These are phyloP conservation scores for Brassica balearica DNA, from an alignment of 441 rosid genomes.

Conservation along the genomic window DNA sequence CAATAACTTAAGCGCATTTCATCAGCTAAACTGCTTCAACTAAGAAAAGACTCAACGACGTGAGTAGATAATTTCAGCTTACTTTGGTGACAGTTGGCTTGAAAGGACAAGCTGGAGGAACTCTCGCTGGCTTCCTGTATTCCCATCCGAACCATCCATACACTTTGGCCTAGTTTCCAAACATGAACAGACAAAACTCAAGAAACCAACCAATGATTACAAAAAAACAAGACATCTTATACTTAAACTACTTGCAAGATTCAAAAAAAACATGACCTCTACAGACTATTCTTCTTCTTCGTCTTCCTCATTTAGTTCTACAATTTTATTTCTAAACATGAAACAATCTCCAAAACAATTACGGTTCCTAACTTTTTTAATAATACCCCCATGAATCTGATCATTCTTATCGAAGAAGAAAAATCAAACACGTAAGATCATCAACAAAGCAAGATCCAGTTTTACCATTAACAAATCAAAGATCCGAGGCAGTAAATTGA, in stretches of 20 bases:
- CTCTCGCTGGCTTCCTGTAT: constrained; percentile 83
- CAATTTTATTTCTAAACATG: too few species aligned
- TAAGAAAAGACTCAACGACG: constrained; percentile 13
- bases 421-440: neutral
- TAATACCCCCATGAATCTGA: constrained; percentile 15
- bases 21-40: constrained; percentile 8
- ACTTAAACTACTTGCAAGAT: neutral
- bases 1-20: neutral
- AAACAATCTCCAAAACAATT: neutral
- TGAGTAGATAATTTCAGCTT: constrained; percentile 34
- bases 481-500: constrained; percentile 76
- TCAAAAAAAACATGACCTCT: constrained; percentile 13
- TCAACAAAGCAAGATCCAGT: neutral
- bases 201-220: neutral
- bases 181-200: neutral
- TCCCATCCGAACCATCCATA: constrained; percentile 92
- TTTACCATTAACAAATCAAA: constrained; percentile 66
- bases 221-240: neutral
- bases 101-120: constrained; percentile 86
- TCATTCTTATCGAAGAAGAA: neutral
- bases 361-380: neutral
- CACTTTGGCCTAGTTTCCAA: constrained; percentile 53
- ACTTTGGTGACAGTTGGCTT: constrained; percentile 66
- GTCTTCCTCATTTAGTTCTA: neutral
- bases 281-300: neutral